These are phyloP conservation scores for Blastobotrys elegans DNA, from an alignment of 1,139 yeast species.

Conservation along the genomic window DNA sequence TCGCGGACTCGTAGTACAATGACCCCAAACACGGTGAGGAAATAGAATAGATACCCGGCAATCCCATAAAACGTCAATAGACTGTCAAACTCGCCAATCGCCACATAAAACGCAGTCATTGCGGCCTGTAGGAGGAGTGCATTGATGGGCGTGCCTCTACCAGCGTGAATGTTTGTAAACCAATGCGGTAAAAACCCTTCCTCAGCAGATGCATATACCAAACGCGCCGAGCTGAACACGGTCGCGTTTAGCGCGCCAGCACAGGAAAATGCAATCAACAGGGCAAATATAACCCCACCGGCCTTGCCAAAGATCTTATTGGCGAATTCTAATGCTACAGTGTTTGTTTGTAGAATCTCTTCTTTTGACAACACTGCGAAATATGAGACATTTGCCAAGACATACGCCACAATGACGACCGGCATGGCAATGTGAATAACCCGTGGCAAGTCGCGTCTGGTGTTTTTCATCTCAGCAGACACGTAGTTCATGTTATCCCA, in stretches of 20 bases:
- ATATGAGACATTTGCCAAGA: slow-evolving; percentile 38
- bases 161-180: slow-evolving; percentile 28
- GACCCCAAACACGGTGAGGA: slow-evolving; percentile 38
- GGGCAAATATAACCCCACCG: slow-evolving; percentile 34
- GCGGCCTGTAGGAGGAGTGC: slow-evolving; percentile 35
- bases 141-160: slow-evolving; percentile 34
- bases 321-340: slow-evolving; percentile 38
- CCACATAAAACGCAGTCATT: slow-evolving; percentile 31
- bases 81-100: slow-evolving; percentile 36
- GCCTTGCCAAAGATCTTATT: slow-evolving; percentile 29
- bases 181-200: slow-evolving; percentile 35
- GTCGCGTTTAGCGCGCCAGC: slow-evolving; percentile 41
- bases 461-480: slow-evolving; percentile 39
- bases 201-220: slow-evolving; percentile 37
- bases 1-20: slow-evolving; percentile 34
- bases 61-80: slow-evolving; percentile 39
- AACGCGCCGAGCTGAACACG: slow-evolving; percentile 36
- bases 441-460: slow-evolving; percentile 37
- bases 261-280: slow-evolving; percentile 37
- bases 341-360: slow-evolving; percentile 33
- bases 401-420: slow-evolving; percentile 35
- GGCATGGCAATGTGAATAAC: slow-evolving; percentile 41
- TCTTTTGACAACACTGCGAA: slow-evolving; percentile 34
- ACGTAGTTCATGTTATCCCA: slow-evolving; percentile 43
- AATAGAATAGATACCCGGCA: slow-evolving; percentile 39